Base-by-base conservation (phyloP, 73 alveolate genomes). In the Tetrahymena malaccensis region DNA sequence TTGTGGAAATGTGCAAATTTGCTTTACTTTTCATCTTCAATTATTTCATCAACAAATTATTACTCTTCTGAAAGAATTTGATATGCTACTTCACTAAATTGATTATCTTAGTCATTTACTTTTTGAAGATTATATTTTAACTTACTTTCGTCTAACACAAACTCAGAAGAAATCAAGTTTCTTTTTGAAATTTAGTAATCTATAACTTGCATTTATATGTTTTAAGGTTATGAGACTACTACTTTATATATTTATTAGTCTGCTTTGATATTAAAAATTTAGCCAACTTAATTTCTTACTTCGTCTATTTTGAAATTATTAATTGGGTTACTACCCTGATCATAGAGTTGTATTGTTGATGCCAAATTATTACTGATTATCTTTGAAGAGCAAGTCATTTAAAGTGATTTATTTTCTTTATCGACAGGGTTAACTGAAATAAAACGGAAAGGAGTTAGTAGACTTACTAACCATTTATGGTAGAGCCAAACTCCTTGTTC, bases 401-500 rank as follows among this genome's bases (percentile, higher is more conserved):
- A 9, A 7, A 70, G 11, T 11, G 89, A n/a, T 2, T 8, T 27
- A n/a, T 70, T n/a, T 19, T 70, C 89, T 70, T n/a, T 31, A 70
- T 70, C 19, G 22, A 25, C 5, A n/a, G 89, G 11, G 25, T 70
- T 70, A 27, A 94, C 94, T 19, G 84, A 83, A 31, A 56, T 58
- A 34, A 95, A 33, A 3, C 97, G 95, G 43, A 85, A 95, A 12
- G 97, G 97, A 25, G 43, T 34, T 55, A 85, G 35, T 16, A 95
- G 95, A 22, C 97, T 94, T 40, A 98, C 94, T 16, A 98, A 85
- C 99, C 99, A 98, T 95, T 96, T 96, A 35, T 98, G 99, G 95
- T 98, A 98, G 85, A 98, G 97, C 99, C 98, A 98, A 95, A 99
- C 98, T 31, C 98, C 97, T 94, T 98, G 97, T 84, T 98, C 99